These are phyloP conservation scores for Teunomyces gatunensis DNA, from an alignment of 805 yeast species.

Conservation along the genomic window DNA sequence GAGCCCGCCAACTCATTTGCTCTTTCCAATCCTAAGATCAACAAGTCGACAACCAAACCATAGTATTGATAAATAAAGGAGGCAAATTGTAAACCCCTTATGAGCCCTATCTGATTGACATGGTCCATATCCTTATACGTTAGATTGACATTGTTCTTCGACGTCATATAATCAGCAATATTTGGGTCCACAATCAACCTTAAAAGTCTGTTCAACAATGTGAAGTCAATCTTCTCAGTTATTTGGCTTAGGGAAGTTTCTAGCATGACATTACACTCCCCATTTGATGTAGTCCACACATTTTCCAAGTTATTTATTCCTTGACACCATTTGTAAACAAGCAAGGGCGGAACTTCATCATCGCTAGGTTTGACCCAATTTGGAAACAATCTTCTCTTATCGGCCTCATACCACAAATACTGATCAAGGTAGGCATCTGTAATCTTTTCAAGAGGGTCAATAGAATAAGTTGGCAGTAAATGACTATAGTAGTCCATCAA, in stretches of 20 bases:
- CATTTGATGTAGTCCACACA: slow-evolving; percentile 77
- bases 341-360: slow-evolving; percentile 85
- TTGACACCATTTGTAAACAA: slow-evolving; percentile 92
- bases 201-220: slow-evolving; percentile 76
- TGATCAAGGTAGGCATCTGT: slow-evolving; percentile 96
- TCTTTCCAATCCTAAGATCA: slow-evolving; percentile 80
- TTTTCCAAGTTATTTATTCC: slow-evolving; percentile 76
- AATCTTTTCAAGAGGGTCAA: slow-evolving; percentile 91
- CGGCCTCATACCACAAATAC: slow-evolving; percentile 94
- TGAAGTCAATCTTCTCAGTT: slow-evolving; percentile 84
- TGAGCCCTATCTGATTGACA: slow-evolving; percentile 80
- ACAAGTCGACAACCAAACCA: slow-evolving; percentile 78
- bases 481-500: slow-evolving; percentile 90
- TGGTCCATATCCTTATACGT: slow-evolving; percentile 95
- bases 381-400: slow-evolving; percentile 82
- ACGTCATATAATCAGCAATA: slow-evolving; percentile 90
- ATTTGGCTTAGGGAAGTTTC: slow-evolving; percentile 69
- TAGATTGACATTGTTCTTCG: slow-evolving; percentile 80
- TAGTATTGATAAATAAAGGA: slow-evolving; percentile 88
- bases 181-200: slow-evolving; percentile 83
- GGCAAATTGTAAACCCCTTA: slow-evolving; percentile 87
- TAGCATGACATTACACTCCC: slow-evolving; percentile 80
- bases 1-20: slow-evolving; percentile 88
- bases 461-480: slow-evolving; percentile 78
- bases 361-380: slow-evolving; percentile 96